Evolutionary conservation across 2,329 filamentous ascomycete genomes (phyloP), one percentile per base, ranked within the genome.

Genomic region (Cercospora nicotianae): DNA sequence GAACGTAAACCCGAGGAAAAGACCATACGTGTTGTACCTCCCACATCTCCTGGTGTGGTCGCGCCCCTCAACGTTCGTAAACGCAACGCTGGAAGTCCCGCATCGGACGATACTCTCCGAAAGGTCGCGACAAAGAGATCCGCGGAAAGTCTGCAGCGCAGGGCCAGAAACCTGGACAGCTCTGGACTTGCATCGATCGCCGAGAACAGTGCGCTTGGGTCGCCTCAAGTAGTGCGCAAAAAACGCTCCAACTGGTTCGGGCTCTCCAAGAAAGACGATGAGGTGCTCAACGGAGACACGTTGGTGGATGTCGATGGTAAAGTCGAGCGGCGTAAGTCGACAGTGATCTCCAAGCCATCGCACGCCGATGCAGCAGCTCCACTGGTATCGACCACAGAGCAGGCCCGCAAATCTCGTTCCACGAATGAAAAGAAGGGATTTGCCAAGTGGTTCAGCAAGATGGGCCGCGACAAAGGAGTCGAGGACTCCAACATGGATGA

Each of bases 31-130:
- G 79, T 89, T 70, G 86, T 89, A 2, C 81, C 84, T 30, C 81
- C 83, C 9, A 85, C 84, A 39, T 83, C 85, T 4, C 74, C 82
- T 9, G 81, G 78, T 3, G 81, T 80, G 5, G 79, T 86, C 7
- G 85, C 83, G 45, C 85, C 87, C 2, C 78, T 89, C 57, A 85
- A 83, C 60, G 84, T 89, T 51, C 82, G 84, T 59, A 88, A 88
- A 78, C 79, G 79, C 9, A 73, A 71, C 65, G 74, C 69, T 73
- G 18, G 75, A 72, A 78, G 42, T 73, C 74, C 73, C 48, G 67
- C 69, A 23, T 74, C 70, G 45, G 69, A 69, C 31, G 64, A 68
- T 23, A 62, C 66, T 5, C 51, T 66, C 12, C 51, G 68, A 7
- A 67, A 66, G 39, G 58, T 71, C 33, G 67, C 65, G 4, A 63